Conservation (phyloP, 1,139 yeast genomes). For the Candida sp. region DNA sequence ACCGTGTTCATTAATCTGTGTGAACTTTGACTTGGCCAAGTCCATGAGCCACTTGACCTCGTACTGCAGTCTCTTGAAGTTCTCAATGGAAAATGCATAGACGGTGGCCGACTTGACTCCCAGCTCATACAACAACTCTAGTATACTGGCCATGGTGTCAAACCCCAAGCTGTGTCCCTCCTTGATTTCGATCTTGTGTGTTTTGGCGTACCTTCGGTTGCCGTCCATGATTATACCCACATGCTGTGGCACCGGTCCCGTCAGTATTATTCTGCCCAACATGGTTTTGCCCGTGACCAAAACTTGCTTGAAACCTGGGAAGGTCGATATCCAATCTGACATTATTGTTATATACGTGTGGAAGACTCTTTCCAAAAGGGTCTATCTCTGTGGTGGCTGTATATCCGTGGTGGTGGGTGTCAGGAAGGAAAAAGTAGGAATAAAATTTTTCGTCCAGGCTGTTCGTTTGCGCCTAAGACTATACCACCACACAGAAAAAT, state of each 20-base stretch:
- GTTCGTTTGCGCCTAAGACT: background rate
- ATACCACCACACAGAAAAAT: background rate
- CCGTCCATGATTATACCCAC: slow-evolving; percentile 98
- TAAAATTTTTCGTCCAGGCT: slow-evolving; percentile 1
- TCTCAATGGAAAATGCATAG: slow-evolving; percentile 94
- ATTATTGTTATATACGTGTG: slow-evolving; percentile 12
- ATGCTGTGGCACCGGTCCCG: slow-evolving; percentile 90
- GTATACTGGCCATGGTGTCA: slow-evolving; percentile 76
- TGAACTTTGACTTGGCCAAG: slow-evolving; percentile 75
- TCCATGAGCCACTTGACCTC: slow-evolving; percentile 93
- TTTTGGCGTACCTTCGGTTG: slow-evolving; percentile 84
- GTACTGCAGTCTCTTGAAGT: slow-evolving; percentile 79
- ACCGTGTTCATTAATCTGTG: slow-evolving; percentile 74
- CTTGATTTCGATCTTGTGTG: slow-evolving; percentile 71
- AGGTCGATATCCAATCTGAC: slow-evolving; percentile 51
- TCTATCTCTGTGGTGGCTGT: too few relatives aligned
- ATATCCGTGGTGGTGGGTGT: background rate
- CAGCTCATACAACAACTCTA: slow-evolving; percentile 83
- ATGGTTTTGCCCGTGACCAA: slow-evolving; percentile 49
- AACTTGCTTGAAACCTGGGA: slow-evolving; percentile 53
- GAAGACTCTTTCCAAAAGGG: background rate
- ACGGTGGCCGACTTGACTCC: slow-evolving; percentile 90
- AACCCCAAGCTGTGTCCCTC: slow-evolving; percentile 96
- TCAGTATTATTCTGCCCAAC: slow-evolving; percentile 62
- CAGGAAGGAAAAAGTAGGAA: background rate